Base-by-base conservation (phyloP, 176 grass and related monocot genomes). In the Eleusine coracana region DNA sequence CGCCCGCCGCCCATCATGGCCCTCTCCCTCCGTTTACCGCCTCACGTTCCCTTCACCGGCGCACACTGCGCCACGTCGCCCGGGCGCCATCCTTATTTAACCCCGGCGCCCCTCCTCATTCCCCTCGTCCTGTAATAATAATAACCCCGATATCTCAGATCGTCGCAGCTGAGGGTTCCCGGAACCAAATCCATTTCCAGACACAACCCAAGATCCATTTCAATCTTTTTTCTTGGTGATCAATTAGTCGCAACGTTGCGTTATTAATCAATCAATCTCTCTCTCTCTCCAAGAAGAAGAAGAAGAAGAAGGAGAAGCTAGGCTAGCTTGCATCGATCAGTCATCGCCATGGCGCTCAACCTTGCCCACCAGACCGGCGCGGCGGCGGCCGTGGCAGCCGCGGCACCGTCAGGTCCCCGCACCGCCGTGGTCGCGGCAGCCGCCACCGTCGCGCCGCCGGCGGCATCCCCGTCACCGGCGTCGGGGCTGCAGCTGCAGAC, bases 271-370 rank as follows among this genome's bases (percentile, higher is more conserved):
- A 34, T 34, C 31, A 0, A 0, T 34, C 31, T 34, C 31, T 34
- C 31, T 34, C 31, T 34, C 31, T 34, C 31, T 34, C n/a, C n/a
- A n/a, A n/a, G n/a, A n/a, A n/a, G n/a, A n/a, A n/a, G n/a, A n/a
- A n/a, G n/a, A 34, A 34, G 31, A 34, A 34, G 31, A 34, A 34
- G 7, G 0, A 46, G 44, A 46, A 46, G 9, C 5, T 6, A 42
- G 40, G 40, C 1, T 44, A 7, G 31, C 31, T 46, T 11, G 44
- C 44, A 10, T 46, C 1, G 25, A 25, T 42, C 48, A 29, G 36
- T 41, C 48, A 27, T 20, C 34, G 27, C 59, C 59, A 92, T 97
- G 92, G 83, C 92, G 62, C 79, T 97, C 44, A 97, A 92, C 86
- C 27, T 97, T 7, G 38, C 92, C 38, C 89, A 88, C 66, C 82